Evolutionary conservation across 768 basidiomycete species (phyloP).

Genomic region (Omphalotus guepiniiformis): DNA sequence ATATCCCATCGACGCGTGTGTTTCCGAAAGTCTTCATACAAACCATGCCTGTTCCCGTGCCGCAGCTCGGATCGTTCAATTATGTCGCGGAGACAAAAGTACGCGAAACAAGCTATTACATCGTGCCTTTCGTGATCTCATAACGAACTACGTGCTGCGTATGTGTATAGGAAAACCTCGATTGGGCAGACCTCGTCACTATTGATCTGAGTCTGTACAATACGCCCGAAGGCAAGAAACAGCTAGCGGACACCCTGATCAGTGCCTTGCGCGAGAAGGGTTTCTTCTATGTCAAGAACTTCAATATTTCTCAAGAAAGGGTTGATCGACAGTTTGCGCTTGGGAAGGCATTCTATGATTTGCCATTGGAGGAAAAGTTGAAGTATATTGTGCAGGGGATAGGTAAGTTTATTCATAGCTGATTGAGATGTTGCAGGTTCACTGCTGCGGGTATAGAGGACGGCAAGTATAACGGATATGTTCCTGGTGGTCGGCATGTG

Average conservation of each 20-base stretch:
- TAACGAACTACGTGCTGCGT: too few species aligned
- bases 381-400: constrained; percentile 37
- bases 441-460: constrained; percentile 18
- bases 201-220: constrained; percentile 38
- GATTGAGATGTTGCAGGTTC: neutral
- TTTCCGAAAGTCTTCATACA: neutral
- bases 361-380: constrained; percentile 46
- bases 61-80: constrained; percentile 35
- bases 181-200: constrained; percentile 46
- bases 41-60: constrained; percentile 32
- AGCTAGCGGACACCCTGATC: constrained; percentile 38
- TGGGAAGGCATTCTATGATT: constrained; percentile 43
- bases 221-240: constrained; percentile 36
- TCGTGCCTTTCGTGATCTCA: neutral
- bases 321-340: constrained; percentile 48
- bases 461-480: constrained; percentile 46
- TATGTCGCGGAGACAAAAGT: constrained; percentile 39
- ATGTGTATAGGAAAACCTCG: constrained; percentile 39
- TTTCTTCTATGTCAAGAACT: constrained; percentile 51
- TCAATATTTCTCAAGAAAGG: constrained; percentile 42
- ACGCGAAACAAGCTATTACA: neutral
- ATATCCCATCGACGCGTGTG: too few species aligned
- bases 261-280: constrained; percentile 42
- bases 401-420: constrained; percentile 13
- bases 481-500: constrained; percentile 40